Conservation (phyloP, 2,329 filamentous ascomycete genomes). For the Trichoderma atroviride region DNA sequence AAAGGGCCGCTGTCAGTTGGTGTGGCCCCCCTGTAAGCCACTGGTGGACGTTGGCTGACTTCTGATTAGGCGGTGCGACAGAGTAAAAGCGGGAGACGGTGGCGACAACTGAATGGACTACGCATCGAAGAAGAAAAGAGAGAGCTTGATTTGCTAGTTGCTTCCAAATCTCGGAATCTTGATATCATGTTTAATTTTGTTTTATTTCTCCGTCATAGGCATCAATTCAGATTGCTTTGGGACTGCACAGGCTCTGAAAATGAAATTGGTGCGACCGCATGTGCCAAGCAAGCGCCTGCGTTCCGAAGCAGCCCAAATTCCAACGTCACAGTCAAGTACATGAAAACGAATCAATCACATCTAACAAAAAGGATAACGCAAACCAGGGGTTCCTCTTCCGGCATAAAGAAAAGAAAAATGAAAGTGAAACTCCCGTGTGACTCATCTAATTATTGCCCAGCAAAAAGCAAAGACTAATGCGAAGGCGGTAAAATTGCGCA, state of each 20-base stretch:
- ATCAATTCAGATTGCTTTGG: background rate
- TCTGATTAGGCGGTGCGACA: background rate
- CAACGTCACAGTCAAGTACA: background rate
- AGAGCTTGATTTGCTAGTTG: background rate
- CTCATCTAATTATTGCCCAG: conserved; percentile 28
- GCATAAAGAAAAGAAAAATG: conserved; percentile 10
- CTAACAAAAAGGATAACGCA: background rate
- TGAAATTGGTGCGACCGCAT: background rate
- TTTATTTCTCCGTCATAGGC: background rate
- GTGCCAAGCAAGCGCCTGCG: background rate
- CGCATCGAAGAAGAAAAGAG: background rate
- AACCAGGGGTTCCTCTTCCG: conserved; percentile 28
- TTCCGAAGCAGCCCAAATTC: conserved; percentile 2
- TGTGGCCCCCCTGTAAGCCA: conserved; percentile 27
- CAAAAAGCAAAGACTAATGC: conserved; percentile 28
- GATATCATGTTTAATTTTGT: background rate
- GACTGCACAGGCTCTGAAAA: background rate
- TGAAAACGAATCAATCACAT: background rate
- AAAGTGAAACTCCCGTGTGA: conserved; percentile 32
- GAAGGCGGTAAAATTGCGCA: conserved; percentile 26
- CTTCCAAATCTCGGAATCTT: background rate
- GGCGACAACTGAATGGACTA: background rate
- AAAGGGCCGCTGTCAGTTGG: background rate
- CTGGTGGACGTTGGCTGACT: background rate
- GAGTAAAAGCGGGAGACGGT: background rate